Percentiles rank a stretch among this genome's conserved stretches.
These are phyloP conservation scores for Cryptococcus sp. DNA, from an alignment of 1,284 basidiomycete genomes.

Conservation along the genomic window DNA sequence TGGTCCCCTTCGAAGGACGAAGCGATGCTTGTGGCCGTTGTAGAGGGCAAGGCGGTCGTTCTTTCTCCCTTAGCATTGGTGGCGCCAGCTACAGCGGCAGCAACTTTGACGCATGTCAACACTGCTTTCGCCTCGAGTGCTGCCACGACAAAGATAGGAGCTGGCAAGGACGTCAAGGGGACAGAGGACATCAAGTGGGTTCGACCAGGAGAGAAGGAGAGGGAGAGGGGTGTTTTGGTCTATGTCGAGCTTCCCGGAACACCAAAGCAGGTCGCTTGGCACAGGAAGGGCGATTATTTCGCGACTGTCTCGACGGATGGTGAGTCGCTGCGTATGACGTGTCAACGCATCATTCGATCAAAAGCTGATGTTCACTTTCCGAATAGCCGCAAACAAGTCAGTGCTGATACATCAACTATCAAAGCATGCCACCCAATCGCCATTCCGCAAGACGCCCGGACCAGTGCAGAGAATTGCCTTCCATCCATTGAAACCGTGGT, in stretches of 20 bases:
- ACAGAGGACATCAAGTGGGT: slow-evolving; percentile 57
- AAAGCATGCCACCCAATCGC: slow-evolving; percentile 91
- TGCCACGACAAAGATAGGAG: slow-evolving; percentile 49
- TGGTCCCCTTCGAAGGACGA: slow-evolving; percentile 92
- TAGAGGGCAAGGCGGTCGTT: slow-evolving; percentile 69
- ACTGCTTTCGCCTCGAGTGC: slow-evolving; percentile 50
- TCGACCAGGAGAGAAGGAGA: slow-evolving; percentile 55
- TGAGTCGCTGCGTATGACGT: slow-evolving; percentile 26
- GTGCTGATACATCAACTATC: slow-evolving; percentile 85
- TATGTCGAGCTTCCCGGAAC: slow-evolving; percentile 66
- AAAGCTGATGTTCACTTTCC: neutral
- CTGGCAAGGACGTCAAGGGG: slow-evolving; percentile 43
- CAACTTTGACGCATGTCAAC: slow-evolving; percentile 61
- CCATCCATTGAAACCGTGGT: slow-evolving; percentile 91
- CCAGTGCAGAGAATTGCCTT: slow-evolving; percentile 87
- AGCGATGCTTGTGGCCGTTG: slow-evolving; percentile 42
- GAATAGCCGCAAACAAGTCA: slow-evolving; percentile 48
- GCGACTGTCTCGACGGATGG: slow-evolving; percentile 69
- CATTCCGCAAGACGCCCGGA: slow-evolving; percentile 93
- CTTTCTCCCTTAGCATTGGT: slow-evolving; percentile 74
- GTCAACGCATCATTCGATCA: neutral
- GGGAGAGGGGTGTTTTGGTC: slow-evolving; percentile 58
- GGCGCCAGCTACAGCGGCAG: slow-evolving; percentile 64
- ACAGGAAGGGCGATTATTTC: slow-evolving; percentile 93
- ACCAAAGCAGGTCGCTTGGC: slow-evolving; percentile 86